Evolutionary conservation across 192 early-diverging fungal genomes (phyloP).

Genomic region (Coemansia erecta): DNA sequence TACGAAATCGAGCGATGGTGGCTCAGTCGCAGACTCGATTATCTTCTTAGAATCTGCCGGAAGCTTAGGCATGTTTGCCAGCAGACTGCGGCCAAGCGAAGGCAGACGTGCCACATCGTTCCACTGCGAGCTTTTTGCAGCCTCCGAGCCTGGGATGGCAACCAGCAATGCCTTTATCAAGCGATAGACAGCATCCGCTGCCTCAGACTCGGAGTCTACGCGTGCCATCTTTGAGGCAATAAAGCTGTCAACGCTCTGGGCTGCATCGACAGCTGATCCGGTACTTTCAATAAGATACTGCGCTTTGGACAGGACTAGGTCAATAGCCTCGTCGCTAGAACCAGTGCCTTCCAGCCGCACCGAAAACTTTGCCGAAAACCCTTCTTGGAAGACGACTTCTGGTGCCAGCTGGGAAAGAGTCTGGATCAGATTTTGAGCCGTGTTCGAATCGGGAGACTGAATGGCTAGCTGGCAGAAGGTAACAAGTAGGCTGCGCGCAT

Average conservation of each 20-base stretch:
- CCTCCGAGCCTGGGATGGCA: constrained; percentile 20
- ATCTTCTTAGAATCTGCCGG: constrained; percentile 1
- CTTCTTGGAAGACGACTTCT: constrained; percentile 34
- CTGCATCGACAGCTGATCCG: constrained; percentile 16
- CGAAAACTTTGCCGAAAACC: constrained; percentile 24
- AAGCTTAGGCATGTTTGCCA: constrained; percentile 2
- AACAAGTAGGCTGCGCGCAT: constrained; percentile 27
- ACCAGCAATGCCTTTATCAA: constrained; percentile 18
- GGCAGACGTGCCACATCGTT: constrained; percentile 15
- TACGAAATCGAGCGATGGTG: constrained; percentile 13
- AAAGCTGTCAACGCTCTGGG: constrained; percentile 26
- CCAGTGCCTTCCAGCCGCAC: constrained; percentile 29
- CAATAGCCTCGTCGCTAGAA: constrained; percentile 22
- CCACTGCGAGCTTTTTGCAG: constrained; percentile 15
- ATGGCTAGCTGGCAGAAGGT: constrained; percentile 32
- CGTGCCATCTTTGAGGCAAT: constrained; percentile 11
- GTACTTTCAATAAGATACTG: constrained; percentile 18
- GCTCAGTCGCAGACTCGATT: not conserved
- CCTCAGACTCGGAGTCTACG: not conserved
- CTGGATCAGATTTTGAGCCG: constrained; percentile 30
- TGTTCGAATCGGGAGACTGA: constrained; percentile 22
- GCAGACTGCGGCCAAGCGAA: constrained; percentile 6
- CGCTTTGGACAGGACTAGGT: constrained; percentile 33
- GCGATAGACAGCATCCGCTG: not conserved
- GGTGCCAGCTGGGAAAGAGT: constrained; percentile 34